These are phyloP conservation scores for Dothistroma pini DNA, from an alignment of 2,329 filamentous ascomycete genomes.

Conservation along the genomic window DNA sequence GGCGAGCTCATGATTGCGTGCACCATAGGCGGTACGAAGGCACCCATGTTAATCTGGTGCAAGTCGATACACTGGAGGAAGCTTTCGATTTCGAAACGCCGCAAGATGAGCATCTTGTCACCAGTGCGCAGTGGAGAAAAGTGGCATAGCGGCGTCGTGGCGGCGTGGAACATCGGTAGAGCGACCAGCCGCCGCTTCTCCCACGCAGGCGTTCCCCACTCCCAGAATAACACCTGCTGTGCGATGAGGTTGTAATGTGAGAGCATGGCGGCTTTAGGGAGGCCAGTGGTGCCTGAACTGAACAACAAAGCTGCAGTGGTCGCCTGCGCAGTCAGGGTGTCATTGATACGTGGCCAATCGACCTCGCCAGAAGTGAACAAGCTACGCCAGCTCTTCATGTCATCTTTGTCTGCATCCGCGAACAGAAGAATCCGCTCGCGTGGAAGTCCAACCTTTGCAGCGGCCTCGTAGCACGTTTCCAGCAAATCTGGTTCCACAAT, in stretches of 20 bases:
- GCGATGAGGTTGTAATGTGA: conserved; percentile 57
- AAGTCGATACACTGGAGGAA: conserved; percentile 46
- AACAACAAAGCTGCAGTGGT: conserved; percentile 50
- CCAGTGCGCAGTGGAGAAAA: conserved; percentile 35
- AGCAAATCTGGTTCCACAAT: conserved; percentile 33
- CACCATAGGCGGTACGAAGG: conserved; percentile 52
- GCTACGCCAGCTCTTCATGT: conserved; percentile 11
- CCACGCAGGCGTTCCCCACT: conserved; percentile 31
- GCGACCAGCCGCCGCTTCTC: conserved; percentile 38
- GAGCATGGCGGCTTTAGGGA: conserved; percentile 56
- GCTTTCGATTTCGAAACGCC: conserved; percentile 47
- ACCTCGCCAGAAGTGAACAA: conserved; percentile 43
- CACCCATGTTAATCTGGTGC: conserved; percentile 49
- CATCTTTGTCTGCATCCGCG: conserved; percentile 21
- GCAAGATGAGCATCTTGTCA: conserved; percentile 40
- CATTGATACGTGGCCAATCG: conserved; percentile 48
- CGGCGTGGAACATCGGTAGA: conserved; percentile 51
- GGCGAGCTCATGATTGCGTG: conserved; percentile 50
- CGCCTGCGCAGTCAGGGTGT: conserved; percentile 37
- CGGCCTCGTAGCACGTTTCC: conserved; percentile 32
- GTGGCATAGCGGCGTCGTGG: conserved; percentile 40
- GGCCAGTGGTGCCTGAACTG: conserved; percentile 53
- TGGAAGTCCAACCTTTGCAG: conserved; percentile 38
- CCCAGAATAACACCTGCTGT: conserved; percentile 46
- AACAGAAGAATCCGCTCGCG: conserved; percentile 44